Percentiles rank a stretch among this genome's conserved stretches.
phyloP scores from a whole-genome alignment of 1,284 basidiomycete genomes.

The Porphyrellus sp. region DNA sequence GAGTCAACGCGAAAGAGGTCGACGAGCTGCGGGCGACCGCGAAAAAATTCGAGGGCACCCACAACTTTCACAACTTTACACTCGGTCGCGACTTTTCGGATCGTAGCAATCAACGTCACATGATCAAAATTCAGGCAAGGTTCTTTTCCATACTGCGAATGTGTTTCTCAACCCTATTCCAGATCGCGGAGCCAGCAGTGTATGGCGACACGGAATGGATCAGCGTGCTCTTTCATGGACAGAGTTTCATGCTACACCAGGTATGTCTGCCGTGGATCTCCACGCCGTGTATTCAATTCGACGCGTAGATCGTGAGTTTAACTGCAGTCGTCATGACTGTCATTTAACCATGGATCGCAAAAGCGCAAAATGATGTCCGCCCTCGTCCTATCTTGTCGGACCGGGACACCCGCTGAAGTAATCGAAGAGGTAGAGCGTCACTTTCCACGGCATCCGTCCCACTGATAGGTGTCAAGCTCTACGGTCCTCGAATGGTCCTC shows the following conservation, averaged over 20 bases:
- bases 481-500: slow-evolving; percentile 74
- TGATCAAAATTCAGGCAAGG: slow-evolving; percentile 80
- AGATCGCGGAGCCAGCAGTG: slow-evolving; percentile 79
- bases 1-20: slow-evolving; percentile 55
- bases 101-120: slow-evolving; percentile 75
- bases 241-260: slow-evolving; percentile 99
- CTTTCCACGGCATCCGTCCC: background rate
- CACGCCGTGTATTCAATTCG: slow-evolving; percentile 6
- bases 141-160: background rate
- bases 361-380: slow-evolving; percentile 97
- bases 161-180: background rate
- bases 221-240: slow-evolving; percentile 90
- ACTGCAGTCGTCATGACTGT: background rate
- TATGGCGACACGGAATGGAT: slow-evolving; percentile 96
- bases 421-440: slow-evolving; percentile 58
- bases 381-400: slow-evolving; percentile 77
- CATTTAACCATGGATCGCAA: slow-evolving; percentile 8
- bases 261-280: slow-evolving; percentile 38
- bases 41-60: slow-evolving; percentile 73
- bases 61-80: slow-evolving; percentile 98
- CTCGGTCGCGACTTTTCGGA: slow-evolving; percentile 85
- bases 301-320: slow-evolving; percentile 23
- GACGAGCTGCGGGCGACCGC: slow-evolving; percentile 56
- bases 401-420: slow-evolving; percentile 68
- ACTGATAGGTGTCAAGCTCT: slow-evolving; percentile 46